Evolutionary conservation across 768 basidiomycete species (phyloP).

Genomic region (Kwoniella europaea): DNA sequence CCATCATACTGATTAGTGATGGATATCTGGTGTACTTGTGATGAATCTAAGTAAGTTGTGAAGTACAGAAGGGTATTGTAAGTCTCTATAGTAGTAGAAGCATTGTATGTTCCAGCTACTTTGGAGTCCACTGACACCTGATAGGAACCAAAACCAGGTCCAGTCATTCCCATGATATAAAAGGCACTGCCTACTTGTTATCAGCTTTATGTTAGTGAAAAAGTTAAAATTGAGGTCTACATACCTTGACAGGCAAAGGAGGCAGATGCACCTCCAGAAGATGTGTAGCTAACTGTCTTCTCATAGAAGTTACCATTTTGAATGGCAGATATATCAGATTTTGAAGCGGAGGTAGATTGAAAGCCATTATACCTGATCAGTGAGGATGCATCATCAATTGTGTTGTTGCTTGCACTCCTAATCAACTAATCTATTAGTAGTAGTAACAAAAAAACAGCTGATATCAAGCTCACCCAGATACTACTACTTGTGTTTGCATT

Average conservation of each 20-base stretch:
- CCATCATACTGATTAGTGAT: slow-evolving; percentile 42
- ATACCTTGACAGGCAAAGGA: slow-evolving; percentile 32
- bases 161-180: slow-evolving; percentile 47
- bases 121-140: slow-evolving; percentile 27
- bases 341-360: slow-evolving; percentile 21
- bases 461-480: slow-evolving; percentile 22
- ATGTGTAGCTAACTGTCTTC: slow-evolving; percentile 47
- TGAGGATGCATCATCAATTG: slow-evolving; percentile 42
- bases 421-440: neutral
- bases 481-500: slow-evolving; percentile 13
- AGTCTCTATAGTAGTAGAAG: slow-evolving; percentile 26
- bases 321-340: slow-evolving; percentile 30
- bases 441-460: too few species aligned
- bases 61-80: slow-evolving; percentile 44
- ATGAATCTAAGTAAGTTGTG: slow-evolving; percentile 24
- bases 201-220: neutral
- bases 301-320: slow-evolving; percentile 33
- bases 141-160: slow-evolving; percentile 38
- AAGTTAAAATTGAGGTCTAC: neutral
- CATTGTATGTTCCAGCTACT: slow-evolving; percentile 33
- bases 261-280: slow-evolving; percentile 29
- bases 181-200: slow-evolving; percentile 33
- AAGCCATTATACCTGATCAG: slow-evolving; percentile 41
- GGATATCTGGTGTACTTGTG: slow-evolving; percentile 23
- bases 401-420: slow-evolving; percentile 29